Base-by-base conservation (phyloP, 2,329 filamentous ascomycete species). In the Colletotrichum chrysophilum region DNA sequence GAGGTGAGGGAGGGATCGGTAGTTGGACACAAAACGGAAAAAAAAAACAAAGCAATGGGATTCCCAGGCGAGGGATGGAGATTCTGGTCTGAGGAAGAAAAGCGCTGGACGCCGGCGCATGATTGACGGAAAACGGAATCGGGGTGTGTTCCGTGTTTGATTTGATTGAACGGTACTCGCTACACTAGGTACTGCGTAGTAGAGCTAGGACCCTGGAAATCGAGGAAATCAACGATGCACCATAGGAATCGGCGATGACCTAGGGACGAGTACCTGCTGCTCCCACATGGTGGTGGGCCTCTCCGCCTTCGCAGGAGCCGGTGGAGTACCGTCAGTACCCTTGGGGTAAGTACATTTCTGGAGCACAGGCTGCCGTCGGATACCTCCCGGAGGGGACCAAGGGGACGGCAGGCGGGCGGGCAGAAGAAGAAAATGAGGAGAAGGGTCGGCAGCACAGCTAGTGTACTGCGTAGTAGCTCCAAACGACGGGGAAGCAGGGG, bases 171-270 rank as follows among this genome's bases (percentile, higher is more conserved):
- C 58, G 64, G 48, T 58, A 30, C 48, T 32, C 28, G 62, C 55
- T 58, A 58, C 14, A 36, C 34, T 26, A 26, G 26, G 26, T 7
- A 36, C 34, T 36, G 34, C 34, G 34, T 14, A 36, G 34, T 36
- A 36, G 34, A 36, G 65, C 64, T 65, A 76, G 58, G 74, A 76
- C 74, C 74, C 74, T 76, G 74, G 70, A 74, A 65, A 76, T 76
- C 74, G 70, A 52, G 34, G 58, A 69, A 24, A 73, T 61, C 58
- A 75, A 28, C 65, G 74, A 76, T 76, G 70, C 58, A 26, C 74
- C 74, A 65, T 76, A 76, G 56, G 36, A 67, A 76, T 76, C 74
- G 64, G 34, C 74, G 64, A 76, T 76, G 74, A 26, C 26, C 26
- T 26, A 68, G 34, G 58, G 56, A 73, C 43, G 28, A 74, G 58